These are phyloP conservation scores for Luzula sylvatica DNA, from an alignment of 176 grass and related monocot genomes.

Conservation along the genomic window DNA sequence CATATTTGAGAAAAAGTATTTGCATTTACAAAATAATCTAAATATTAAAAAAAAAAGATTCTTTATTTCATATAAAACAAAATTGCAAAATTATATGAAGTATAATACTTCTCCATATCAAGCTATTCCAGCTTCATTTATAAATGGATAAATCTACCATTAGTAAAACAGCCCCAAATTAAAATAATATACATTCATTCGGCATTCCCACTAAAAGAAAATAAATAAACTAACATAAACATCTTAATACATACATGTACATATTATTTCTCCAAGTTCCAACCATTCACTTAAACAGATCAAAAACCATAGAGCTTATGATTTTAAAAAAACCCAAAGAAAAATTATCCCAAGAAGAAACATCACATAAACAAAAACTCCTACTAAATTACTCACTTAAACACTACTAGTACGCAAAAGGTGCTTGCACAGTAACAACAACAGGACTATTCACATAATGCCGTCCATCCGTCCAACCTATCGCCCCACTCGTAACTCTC, in stretches of 20 bases:
- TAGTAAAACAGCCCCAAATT: too few species aligned
- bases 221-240: neutral
- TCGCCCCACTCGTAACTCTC: constrained; percentile 46
- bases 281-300: constrained; percentile 7
- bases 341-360: neutral
- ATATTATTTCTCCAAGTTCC: constrained; percentile 5
- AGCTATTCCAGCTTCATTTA: too few species aligned
- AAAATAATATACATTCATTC: too few species aligned
- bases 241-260: constrained; percentile 17
- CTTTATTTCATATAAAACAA: too few species aligned
- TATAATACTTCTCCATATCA: too few species aligned
- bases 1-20: too few species aligned
- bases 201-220: too few species aligned
- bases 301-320: constrained; percentile 2
- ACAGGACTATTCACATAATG: constrained; percentile 54
- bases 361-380: neutral
- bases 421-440: constrained; percentile 67
- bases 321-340: constrained; percentile 6
- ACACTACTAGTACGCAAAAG: constrained; percentile 55
- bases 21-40: too few species aligned
- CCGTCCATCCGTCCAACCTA: constrained; percentile 60
- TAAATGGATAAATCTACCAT: too few species aligned
- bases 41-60: too few species aligned
- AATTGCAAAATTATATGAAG: too few species aligned
- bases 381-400: neutral